A percentile compares a stretch with the other conserved stretches of the same genome.
Conservation (phyloP, 108 stramenopile species). For the Chaetoceros muelleri region DNA sequence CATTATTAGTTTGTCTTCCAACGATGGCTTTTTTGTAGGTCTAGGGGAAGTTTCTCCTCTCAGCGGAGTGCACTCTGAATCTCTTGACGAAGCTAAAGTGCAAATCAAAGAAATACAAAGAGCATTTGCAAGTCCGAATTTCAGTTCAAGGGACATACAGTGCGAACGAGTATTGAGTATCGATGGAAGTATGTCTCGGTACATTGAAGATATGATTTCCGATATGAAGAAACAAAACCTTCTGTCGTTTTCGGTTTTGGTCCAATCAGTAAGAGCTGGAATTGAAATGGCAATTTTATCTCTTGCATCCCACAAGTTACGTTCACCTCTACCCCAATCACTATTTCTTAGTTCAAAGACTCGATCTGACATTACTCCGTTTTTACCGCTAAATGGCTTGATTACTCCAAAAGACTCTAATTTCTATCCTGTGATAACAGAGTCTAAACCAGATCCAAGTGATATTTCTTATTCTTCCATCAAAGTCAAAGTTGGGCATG, state of each 20-base stretch:
- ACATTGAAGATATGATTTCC: conserved; percentile 23
- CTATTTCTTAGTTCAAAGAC: conserved; percentile 15
- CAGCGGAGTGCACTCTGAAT: conserved; percentile 55
- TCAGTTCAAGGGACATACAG: not conserved
- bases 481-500: conserved; percentile 76
- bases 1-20: conserved; percentile 52
- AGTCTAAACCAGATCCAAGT: not conserved
- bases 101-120: conserved; percentile 37
- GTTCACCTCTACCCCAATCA: conserved; percentile 45
- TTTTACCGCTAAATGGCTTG: conserved; percentile 55
- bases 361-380: not conserved
- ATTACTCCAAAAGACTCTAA: conserved; percentile 27
- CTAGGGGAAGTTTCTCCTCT: conserved; percentile 77
- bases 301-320: conserved; percentile 37
- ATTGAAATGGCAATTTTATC: conserved; percentile 79
- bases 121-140: conserved; percentile 8
- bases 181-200: conserved; percentile 36
- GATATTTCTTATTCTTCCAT: conserved; percentile 33
- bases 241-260: conserved; percentile 4
- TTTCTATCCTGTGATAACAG: not conserved
- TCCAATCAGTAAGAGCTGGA: conserved; percentile 47
- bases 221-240: conserved; percentile 17
- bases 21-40: conserved; percentile 45
- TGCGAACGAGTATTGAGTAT: conserved; percentile 30
- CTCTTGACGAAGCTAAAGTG: conserved; percentile 35